Conservation (phyloP, 1,284 basidiomycete species). For the Leccinum angustisporum region DNA sequence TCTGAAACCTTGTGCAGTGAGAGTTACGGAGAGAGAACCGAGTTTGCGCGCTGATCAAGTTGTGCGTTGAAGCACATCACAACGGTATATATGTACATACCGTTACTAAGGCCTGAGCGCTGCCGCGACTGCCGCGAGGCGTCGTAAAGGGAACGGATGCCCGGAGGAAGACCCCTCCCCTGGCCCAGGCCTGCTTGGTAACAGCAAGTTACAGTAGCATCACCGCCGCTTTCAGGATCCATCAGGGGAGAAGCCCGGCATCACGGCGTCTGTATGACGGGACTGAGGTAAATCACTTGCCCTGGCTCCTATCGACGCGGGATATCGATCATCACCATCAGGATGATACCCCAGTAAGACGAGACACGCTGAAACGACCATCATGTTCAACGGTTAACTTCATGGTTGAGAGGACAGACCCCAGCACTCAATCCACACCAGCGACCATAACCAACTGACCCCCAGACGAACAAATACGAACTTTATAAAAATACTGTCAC, state of each 20-base stretch:
- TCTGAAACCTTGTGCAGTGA: no score
- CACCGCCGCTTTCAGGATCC: not conserved
- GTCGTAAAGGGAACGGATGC: not conserved
- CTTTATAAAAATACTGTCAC: conserved; percentile 31
- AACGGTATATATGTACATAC: not conserved
- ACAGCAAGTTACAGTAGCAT: not conserved
- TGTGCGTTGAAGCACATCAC: not conserved
- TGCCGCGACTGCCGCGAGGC: not conserved
- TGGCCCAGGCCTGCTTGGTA: not conserved
- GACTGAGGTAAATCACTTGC: conserved; percentile 1
- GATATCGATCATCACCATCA: not conserved
- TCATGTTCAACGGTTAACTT: not conserved
- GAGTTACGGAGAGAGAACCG: not conserved
- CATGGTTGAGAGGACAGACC: not conserved
- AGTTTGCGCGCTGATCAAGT: not conserved
- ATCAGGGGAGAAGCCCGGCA: not conserved
- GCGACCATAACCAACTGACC: not conserved
- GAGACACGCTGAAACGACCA: not conserved
- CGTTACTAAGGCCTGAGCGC: not conserved
- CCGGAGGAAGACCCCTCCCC: not conserved
- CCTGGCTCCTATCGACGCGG: not conserved
- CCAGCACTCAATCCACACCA: not conserved
- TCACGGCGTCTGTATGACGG: conserved; percentile 6
- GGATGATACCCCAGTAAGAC: not conserved
- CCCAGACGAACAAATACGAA: conserved; percentile 14